Percentiles rank a stretch among this genome's conserved stretches.
Evolutionary conservation across 2,329 filamentous ascomycete species (phyloP).

Genomic region (Trichothecium sympodiale): DNA sequence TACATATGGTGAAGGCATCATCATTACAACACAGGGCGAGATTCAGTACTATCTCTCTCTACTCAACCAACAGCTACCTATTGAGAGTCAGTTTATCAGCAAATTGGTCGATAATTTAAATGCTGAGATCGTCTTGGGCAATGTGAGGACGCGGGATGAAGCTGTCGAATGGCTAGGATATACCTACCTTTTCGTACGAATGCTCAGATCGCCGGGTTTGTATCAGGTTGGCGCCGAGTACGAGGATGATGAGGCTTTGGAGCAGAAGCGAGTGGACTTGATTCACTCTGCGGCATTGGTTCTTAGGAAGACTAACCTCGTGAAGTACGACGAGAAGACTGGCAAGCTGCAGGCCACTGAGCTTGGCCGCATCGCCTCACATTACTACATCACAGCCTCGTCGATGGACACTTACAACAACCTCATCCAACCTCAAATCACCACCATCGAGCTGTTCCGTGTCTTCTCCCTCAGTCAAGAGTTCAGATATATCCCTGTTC

Average conservation of each 20-base stretch:
- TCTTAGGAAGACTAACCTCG: constrained; percentile 74
- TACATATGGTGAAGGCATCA: constrained; percentile 96
- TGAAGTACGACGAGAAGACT: constrained; percentile 92
- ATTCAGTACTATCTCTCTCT: constrained; percentile 96
- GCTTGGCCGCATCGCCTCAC: constrained; percentile 87
- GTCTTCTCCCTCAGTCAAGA: constrained; percentile 93
- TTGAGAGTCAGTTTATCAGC: constrained; percentile 91
- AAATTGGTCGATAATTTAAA: constrained; percentile 93
- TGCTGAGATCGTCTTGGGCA: constrained; percentile 89
- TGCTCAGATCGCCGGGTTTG: constrained; percentile 87
- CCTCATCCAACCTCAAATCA: constrained; percentile 86
- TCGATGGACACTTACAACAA: constrained; percentile 98
- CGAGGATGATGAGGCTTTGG: constrained; percentile 78
- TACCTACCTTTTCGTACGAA: constrained; percentile 94
- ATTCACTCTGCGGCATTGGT: constrained; percentile 87
- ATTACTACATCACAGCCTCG: constrained; percentile 95
- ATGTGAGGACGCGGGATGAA: constrained; percentile 82
- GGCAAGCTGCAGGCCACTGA: constrained; percentile 86
- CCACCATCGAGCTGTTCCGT: constrained; percentile 90
- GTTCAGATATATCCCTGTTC: constrained; percentile 97
- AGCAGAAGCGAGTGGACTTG: constrained; percentile 95
- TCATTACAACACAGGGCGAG: constrained; percentile 90
- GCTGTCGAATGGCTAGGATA: constrained; percentile 99
- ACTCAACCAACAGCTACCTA: constrained; percentile 92
- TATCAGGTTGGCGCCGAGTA: constrained; percentile 97